Conservation (phyloP, 331 rosid species). For the Rosa hybrid region DNA sequence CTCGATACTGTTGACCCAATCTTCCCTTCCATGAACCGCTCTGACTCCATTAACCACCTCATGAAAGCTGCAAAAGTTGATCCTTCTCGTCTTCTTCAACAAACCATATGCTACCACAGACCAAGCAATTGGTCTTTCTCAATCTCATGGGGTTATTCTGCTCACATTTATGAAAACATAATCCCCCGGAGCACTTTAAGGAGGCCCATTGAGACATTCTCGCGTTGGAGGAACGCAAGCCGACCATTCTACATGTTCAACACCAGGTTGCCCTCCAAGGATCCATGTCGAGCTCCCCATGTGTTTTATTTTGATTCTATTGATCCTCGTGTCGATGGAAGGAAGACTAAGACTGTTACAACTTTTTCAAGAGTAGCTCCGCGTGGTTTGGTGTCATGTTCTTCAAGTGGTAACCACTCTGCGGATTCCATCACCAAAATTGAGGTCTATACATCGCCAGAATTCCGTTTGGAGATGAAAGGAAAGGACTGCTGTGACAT, state of each 20-base stretch:
- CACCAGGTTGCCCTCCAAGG: slow-evolving; percentile 27
- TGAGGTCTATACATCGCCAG: slow-evolving; percentile 32
- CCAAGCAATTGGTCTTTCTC: slow-evolving; percentile 47
- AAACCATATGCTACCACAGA: slow-evolving; percentile 40
- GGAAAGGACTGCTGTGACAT: slow-evolving; percentile 42
- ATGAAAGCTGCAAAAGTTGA: slow-evolving; percentile 40
- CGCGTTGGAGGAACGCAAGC: slow-evolving; percentile 15
- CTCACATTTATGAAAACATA: slow-evolving; percentile 34
- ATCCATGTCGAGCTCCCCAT: slow-evolving; percentile 50
- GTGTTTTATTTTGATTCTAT: slow-evolving; percentile 33
- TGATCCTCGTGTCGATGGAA: no score
- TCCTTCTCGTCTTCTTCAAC: slow-evolving; percentile 44
- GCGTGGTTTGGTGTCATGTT: slow-evolving; percentile 35
- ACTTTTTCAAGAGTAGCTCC: slow-evolving; percentile 33
- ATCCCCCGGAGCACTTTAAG: slow-evolving; percentile 27
- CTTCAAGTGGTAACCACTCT: slow-evolving; percentile 30
- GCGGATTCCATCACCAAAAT: slow-evolving; percentile 36
- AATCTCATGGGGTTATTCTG: slow-evolving; percentile 47
- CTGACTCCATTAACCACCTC: slow-evolving; percentile 41
- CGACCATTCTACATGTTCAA: slow-evolving; percentile 42
- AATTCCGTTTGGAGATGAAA: slow-evolving; percentile 29
- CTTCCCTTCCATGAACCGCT: slow-evolving; percentile 47
- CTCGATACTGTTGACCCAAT: slow-evolving; percentile 47
- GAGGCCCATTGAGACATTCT: slow-evolving; percentile 46
- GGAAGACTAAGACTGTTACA: slow-evolving; percentile 8